These are phyloP conservation scores for Eucalyptus pauciflora DNA, from an alignment of 345 rosid genomes.

Conservation along the genomic window DNA sequence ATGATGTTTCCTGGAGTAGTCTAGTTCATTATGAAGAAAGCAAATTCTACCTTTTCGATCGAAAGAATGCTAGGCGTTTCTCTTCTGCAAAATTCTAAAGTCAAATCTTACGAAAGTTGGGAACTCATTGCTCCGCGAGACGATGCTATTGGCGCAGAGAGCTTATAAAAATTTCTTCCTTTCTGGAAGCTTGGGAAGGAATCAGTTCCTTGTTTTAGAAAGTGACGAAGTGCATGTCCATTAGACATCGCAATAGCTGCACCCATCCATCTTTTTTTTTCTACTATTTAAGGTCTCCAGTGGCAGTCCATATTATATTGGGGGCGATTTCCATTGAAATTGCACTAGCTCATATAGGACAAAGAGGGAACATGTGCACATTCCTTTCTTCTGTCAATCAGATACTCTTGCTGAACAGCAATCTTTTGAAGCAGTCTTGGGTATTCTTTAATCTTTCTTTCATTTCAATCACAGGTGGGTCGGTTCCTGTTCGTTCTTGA, in stretches of 20 bases:
- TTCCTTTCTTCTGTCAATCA: neutral
- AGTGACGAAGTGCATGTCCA: neutral
- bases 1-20: neutral
- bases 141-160: neutral
- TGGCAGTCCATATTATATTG: neutral
- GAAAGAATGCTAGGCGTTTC: neutral
- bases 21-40: neutral
- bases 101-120: neutral
- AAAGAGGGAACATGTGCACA: neutral
- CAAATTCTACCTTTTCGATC: neutral
- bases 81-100: neutral
- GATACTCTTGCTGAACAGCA: neutral
- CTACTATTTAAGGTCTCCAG: neutral
- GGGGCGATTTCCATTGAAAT: neutral
- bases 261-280: neutral
- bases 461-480: neutral
- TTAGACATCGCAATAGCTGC: neutral
- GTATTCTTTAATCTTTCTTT: neutral
- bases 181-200: neutral
- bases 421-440: neutral
- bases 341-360: neutral
- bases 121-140: neutral
- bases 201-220: neutral
- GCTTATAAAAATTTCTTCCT: neutral
- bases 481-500: neutral